These are phyloP conservation scores for Cordyceps militaris DNA, from an alignment of 2,329 filamentous ascomycete species.

Conservation along the genomic window DNA sequence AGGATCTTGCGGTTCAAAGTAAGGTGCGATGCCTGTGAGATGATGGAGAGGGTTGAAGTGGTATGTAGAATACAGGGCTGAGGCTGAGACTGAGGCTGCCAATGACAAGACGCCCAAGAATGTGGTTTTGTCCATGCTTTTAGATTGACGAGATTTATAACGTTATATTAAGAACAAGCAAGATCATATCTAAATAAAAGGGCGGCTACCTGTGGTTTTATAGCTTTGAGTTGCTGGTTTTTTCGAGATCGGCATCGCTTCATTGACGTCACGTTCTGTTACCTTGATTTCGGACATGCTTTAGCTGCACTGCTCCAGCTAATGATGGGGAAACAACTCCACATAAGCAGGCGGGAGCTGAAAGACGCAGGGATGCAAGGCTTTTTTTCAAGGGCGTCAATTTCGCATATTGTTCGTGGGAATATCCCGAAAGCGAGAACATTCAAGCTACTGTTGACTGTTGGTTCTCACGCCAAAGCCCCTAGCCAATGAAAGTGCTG, in stretches of 20 bases:
- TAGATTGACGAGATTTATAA: too few relatives aligned
- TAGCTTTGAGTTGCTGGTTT: neutral
- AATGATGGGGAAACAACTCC: neutral
- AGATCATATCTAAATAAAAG: too few relatives aligned
- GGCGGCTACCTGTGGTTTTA: too few relatives aligned
- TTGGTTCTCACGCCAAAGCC: too few relatives aligned
- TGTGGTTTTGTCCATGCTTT: neutral
- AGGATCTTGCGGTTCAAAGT: conserved; percentile 49
- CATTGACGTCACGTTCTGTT: conserved; percentile 7
- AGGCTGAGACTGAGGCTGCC: conserved; percentile 14
- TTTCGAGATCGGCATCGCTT: neutral
- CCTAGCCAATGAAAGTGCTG: too few relatives aligned
- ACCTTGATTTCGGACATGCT: conserved; percentile 6
- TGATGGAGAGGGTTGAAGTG: conserved; percentile 48
- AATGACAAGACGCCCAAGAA: conserved; percentile 2
- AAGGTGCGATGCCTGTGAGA: conserved; percentile 48
- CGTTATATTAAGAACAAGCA: too few relatives aligned
- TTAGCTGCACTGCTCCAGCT: neutral
- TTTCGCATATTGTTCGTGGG: too few relatives aligned
- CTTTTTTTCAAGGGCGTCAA: too few relatives aligned
- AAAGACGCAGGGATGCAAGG: too few relatives aligned
- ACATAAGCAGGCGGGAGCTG: neutral
- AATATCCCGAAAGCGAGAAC: too few relatives aligned
- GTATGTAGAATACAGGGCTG: conserved; percentile 38
- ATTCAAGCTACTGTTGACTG: too few relatives aligned